phyloP scores from a whole-genome alignment of 352 stramenopile species.

The Phytophthora colocasiae region DNA sequence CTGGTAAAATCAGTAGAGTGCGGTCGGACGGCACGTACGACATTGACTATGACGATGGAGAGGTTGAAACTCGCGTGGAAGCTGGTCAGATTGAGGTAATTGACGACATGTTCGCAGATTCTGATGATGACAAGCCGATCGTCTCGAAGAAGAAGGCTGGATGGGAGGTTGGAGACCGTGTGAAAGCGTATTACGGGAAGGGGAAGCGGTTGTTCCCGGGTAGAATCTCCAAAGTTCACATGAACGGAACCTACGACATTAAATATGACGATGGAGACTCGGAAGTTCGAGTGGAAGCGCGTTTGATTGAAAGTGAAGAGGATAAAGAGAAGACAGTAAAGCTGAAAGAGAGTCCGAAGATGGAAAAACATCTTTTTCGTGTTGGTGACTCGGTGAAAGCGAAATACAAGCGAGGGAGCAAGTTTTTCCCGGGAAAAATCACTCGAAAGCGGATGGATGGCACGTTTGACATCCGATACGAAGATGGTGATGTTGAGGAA shows the following conservation, averaged over 20 bases:
- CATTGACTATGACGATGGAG: conserved; percentile 76
- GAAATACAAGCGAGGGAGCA: conserved; percentile 47
- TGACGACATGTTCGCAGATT: conserved; percentile 61
- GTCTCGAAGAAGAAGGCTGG: conserved; percentile 32
- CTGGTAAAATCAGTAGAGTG: conserved; percentile 56
- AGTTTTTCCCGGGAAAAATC: conserved; percentile 47
- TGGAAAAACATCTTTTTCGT: conserved; percentile 8
- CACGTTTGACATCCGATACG: conserved; percentile 59
- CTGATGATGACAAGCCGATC: conserved; percentile 28
- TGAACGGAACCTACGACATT: conserved; percentile 75
- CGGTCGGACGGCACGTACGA: conserved; percentile 64
- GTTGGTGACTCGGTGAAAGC: conserved; percentile 41
- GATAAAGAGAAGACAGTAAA: conserved; percentile 12
- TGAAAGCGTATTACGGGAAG: conserved; percentile 56
- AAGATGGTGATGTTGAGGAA: conserved; percentile 48
- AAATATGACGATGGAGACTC: conserved; percentile 70
- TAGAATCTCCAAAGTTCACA: conserved; percentile 60
- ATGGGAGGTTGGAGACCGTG: conserved; percentile 39
- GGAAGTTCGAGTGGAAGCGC: conserved; percentile 44
- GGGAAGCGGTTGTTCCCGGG: conserved; percentile 69
- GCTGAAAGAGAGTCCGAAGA: conserved; percentile 4
- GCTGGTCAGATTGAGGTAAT: conserved; percentile 19
- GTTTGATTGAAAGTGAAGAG: conserved; percentile 32
- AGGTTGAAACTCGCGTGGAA: conserved; percentile 61
- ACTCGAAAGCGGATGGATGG: conserved; percentile 46